Evolutionary conservation across 768 basidiomycete species (phyloP).

Genomic region (Amanita molliuscula): DNA sequence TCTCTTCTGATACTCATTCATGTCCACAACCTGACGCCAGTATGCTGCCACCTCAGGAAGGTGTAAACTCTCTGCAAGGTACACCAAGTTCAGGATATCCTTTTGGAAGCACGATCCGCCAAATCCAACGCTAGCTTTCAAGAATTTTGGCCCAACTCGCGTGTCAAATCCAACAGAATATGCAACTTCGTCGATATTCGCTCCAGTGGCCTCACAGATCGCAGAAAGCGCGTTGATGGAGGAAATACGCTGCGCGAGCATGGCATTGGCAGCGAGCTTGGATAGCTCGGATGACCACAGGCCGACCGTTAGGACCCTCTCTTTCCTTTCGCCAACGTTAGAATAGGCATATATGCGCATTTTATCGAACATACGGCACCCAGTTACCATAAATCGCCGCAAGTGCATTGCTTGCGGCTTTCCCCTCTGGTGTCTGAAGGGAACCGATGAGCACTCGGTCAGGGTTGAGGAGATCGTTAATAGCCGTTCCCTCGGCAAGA

Average conservation of each 20-base stretch:
- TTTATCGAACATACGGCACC: conserved; percentile 64
- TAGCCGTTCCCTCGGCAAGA: conserved; percentile 96
- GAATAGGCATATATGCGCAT: not conserved
- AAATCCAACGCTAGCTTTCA: conserved; percentile 93
- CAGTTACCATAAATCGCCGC: conserved; percentile 87
- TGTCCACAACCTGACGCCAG: conserved; percentile 94
- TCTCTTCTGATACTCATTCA: conserved; percentile 98
- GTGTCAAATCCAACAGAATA: conserved; percentile 89
- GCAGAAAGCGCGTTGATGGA: conserved; percentile 97
- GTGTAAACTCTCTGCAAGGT: conserved; percentile 89
- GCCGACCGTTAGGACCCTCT: conserved; percentile 86
- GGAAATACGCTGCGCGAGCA: conserved; percentile 98
- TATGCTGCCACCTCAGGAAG: conserved; percentile 96
- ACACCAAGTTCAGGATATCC: conserved; percentile 98
- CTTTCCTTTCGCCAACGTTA: conserved; percentile 30
- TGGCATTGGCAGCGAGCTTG: conserved; percentile 97
- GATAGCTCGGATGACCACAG: conserved; percentile 98
- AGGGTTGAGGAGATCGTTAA: conserved; percentile 76
- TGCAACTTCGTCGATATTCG: conserved; percentile 96
- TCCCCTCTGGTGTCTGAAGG: conserved; percentile 81
- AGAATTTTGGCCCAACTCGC: conserved; percentile 90
- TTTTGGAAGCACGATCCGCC: conserved; percentile 99
- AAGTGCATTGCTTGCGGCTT: conserved; percentile 68
- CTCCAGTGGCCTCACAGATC: conserved; percentile 97
- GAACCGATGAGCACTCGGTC: conserved; percentile 98